These are phyloP conservation scores for Ceratocystis diversiconidia DNA, from an alignment of 2,329 filamentous ascomycete species.

Conservation along the genomic window DNA sequence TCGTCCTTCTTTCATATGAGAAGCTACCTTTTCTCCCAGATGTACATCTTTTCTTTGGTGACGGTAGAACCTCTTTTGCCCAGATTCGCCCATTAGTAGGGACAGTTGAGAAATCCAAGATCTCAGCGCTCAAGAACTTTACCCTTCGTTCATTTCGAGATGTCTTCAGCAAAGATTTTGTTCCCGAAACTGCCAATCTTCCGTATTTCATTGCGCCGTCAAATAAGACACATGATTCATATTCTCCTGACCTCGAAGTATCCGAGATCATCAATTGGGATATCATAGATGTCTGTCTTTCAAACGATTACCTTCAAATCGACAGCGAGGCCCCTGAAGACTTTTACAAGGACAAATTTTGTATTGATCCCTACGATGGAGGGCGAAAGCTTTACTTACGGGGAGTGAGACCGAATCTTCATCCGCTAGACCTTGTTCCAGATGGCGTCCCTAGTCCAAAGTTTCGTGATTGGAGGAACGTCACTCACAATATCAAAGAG, in stretches of 20 bases:
- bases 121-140: constrained; percentile 47
- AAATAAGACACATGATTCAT: constrained; percentile 21
- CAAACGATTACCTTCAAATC: constrained; percentile 23
- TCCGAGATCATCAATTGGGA: constrained; percentile 45
- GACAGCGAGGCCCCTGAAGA: constrained; percentile 32
- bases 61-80: constrained; percentile 45
- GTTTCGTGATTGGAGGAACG: constrained; percentile 30
- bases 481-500: constrained; percentile 54
- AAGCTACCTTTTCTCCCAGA: constrained; percentile 48
- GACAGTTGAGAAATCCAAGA: constrained; percentile 31
- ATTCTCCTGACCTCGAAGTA: background rate
- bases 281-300: constrained; percentile 31
- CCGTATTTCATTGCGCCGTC: constrained; percentile 72
- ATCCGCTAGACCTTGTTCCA: constrained; percentile 51
- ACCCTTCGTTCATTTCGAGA: constrained; percentile 67
- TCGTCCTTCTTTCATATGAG: constrained; percentile 58
- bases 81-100: constrained; percentile 32
- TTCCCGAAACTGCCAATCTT: constrained; percentile 46
- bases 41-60: constrained; percentile 60
- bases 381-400: constrained; percentile 45
- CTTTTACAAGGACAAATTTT: constrained; percentile 40
- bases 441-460: constrained; percentile 34
- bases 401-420: constrained; percentile 42
- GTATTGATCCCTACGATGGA: constrained; percentile 46
- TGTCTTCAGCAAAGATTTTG: constrained; percentile 78